Evolutionary conservation across 2,329 filamentous ascomycete genomes (phyloP).

Genomic region (Onygenales sp.): DNA sequence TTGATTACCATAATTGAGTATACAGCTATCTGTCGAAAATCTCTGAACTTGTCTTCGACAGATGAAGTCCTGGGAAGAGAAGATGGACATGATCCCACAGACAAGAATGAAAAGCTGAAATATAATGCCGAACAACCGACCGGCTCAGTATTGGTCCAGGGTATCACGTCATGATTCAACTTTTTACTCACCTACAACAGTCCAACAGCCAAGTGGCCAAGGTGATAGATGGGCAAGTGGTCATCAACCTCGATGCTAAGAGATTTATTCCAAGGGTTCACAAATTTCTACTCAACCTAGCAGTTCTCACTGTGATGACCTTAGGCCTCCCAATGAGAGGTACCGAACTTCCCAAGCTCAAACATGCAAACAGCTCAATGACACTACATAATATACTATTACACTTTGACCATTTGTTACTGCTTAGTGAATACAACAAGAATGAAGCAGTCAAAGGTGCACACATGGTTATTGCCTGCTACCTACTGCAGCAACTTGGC

Average conservation of each 20-base stretch:
- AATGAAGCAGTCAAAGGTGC: not conserved
- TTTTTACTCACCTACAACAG: not conserved
- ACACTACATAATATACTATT: not conserved
- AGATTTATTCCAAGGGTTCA: not conserved
- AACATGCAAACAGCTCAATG: not conserved
- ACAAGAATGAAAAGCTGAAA: conserved; percentile 10
- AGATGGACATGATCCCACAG: not conserved
- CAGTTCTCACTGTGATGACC: not conserved
- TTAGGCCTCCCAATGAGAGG: not conserved
- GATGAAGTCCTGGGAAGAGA: too few relatives aligned
- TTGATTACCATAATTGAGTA: too few relatives aligned
- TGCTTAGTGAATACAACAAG: not conserved
- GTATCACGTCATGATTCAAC: conserved; percentile 21
- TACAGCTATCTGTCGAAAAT: too few relatives aligned
- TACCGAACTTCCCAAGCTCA: not conserved
- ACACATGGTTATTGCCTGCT: not conserved
- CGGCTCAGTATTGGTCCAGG: conserved; percentile 15
- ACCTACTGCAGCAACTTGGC: not conserved
- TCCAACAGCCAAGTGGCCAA: too few relatives aligned
- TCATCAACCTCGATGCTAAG: too few relatives aligned
- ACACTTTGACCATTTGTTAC: not conserved
- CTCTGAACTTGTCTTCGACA: too few relatives aligned
- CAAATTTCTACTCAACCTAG: not conserved
- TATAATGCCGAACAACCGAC: conserved; percentile 16
- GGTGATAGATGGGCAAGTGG: too few relatives aligned